These are phyloP conservation scores for Leccinum subrobustum DNA, from an alignment of 1,284 basidiomycete species.

Conservation along the genomic window DNA sequence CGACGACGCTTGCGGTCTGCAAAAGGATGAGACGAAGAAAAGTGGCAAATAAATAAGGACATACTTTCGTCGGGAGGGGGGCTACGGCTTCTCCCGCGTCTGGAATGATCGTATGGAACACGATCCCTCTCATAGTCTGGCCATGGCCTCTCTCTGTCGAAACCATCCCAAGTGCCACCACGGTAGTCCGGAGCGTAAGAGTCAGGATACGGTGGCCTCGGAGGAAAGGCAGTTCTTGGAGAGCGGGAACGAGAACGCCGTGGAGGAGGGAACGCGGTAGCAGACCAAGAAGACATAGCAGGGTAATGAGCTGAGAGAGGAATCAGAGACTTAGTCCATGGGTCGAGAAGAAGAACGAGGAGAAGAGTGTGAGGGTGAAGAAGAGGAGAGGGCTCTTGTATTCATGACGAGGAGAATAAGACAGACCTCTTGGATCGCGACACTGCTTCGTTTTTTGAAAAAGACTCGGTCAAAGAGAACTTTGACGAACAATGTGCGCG, in stretches of 20 bases:
- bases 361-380: conserved; percentile 39
- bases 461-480: not conserved
- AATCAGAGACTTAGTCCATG: conserved; percentile 62
- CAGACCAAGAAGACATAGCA: conserved; percentile 65
- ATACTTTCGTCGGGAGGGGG: conserved; percentile 66
- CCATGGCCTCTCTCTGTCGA: conserved; percentile 70
- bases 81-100: conserved; percentile 73
- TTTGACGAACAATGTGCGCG: conserved; percentile 54
- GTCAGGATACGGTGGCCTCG: conserved; percentile 59
- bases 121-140: conserved; percentile 67
- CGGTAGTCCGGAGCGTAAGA: conserved; percentile 55
- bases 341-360: conserved; percentile 75
- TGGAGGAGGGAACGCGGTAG: conserved; percentile 64
- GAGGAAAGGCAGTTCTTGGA: conserved; percentile 52
- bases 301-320: conserved; percentile 60
- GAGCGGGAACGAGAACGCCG: conserved; percentile 80
- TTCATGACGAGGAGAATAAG: conserved; percentile 72
- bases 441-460: conserved; percentile 44
- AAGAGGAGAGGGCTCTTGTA: conserved; percentile 55
- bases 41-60: conserved; percentile 21
- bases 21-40: conserved; percentile 18
- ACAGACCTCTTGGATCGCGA: conserved; percentile 82
- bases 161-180: conserved; percentile 60
- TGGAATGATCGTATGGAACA: conserved; percentile 49
- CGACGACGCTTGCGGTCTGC: conserved; percentile 77